phyloP scores from a whole-genome alignment of 2,329 filamentous ascomycete species.

The Fusarium equiseti region DNA sequence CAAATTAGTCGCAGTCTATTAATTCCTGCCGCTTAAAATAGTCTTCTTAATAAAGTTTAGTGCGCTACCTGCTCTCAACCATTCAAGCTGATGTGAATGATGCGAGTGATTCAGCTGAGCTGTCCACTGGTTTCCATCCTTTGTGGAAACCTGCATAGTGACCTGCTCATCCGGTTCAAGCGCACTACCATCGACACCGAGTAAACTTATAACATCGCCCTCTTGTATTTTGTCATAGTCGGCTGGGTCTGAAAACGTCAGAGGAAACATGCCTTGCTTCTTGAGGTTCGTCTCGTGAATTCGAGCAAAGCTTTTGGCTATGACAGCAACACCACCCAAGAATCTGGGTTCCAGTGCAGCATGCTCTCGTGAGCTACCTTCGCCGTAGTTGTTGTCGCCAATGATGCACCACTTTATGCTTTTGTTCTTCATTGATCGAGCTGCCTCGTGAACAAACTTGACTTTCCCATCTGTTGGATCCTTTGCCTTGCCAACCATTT shows the following conservation, averaged over 20 bases:
- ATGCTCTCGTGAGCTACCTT: conserved; percentile 88
- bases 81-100: conserved; percentile 21
- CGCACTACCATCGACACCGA: conserved; percentile 13
- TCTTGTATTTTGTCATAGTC: conserved; percentile 79
- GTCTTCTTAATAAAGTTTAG: conserved; percentile 27
- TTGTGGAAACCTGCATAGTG: conserved; percentile 14
- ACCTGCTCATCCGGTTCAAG: conserved; percentile 21
- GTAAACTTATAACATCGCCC: conserved; percentile 19
- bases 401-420: neutral
- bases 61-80: conserved; percentile 26
- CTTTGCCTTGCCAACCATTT: neutral
- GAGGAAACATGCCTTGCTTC: conserved; percentile 72
- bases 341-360: conserved; percentile 88
- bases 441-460: conserved; percentile 22
- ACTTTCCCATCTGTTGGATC: conserved; percentile 74
- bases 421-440: neutral
- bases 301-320: conserved; percentile 84
- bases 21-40: neutral
- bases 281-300: conserved; percentile 95
- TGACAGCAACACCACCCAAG: conserved; percentile 84
- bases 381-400: conserved; percentile 74
- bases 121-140: conserved; percentile 15
- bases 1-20: neutral
- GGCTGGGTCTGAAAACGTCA: conserved; percentile 78
- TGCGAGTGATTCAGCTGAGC: conserved; percentile 29